Evolutionary conservation across 2,329 filamentous ascomycete genomes (phyloP).

Genomic region (Fusarium palustre): DNA sequence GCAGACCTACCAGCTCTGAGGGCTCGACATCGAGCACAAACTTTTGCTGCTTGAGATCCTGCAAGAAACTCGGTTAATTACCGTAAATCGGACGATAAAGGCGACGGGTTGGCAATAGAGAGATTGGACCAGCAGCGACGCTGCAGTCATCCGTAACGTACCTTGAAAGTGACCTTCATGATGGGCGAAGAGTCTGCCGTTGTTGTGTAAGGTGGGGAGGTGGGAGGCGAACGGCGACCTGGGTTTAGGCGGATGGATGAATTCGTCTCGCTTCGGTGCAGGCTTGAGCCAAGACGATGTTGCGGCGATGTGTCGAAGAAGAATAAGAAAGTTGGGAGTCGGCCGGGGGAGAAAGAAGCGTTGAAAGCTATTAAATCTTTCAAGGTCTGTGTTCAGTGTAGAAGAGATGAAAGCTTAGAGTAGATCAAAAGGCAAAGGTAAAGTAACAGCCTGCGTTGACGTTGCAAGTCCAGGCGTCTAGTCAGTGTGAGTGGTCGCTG

Average conservation of each 20-base stretch:
- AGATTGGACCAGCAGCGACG: not conserved
- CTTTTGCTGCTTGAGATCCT: conserved; percentile 99
- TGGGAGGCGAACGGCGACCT: conserved; percentile 39
- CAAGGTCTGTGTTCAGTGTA: conserved; percentile 20
- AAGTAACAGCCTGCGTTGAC: conserved; percentile 33
- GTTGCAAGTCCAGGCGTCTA: conserved; percentile 27
- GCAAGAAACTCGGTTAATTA: conserved; percentile 32
- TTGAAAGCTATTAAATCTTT: conserved; percentile 12
- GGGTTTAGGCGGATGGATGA: conserved; percentile 11
- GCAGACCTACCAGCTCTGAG: conserved; percentile 81
- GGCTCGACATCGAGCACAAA: conserved; percentile 96
- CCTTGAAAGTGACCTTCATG: conserved; percentile 78
- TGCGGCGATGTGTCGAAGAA: conserved; percentile 6
- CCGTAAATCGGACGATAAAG: not conserved
- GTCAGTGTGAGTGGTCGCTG: conserved; percentile 10
- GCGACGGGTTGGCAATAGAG: not conserved
- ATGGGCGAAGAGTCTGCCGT: conserved; percentile 58
- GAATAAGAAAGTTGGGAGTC: conserved; percentile 4
- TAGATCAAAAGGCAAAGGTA: not conserved
- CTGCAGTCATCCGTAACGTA: conserved; percentile 52
- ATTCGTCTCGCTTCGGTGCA: conserved; percentile 23
- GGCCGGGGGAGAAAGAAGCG: conserved; percentile 1
- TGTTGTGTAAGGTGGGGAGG: conserved; percentile 42
- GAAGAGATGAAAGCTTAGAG: conserved; percentile 34
- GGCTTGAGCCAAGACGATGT: conserved; percentile 17